Evolutionary conservation across 257 asterid species (phyloP).

Genomic region (Ophiorrhiza pumila): DNA sequence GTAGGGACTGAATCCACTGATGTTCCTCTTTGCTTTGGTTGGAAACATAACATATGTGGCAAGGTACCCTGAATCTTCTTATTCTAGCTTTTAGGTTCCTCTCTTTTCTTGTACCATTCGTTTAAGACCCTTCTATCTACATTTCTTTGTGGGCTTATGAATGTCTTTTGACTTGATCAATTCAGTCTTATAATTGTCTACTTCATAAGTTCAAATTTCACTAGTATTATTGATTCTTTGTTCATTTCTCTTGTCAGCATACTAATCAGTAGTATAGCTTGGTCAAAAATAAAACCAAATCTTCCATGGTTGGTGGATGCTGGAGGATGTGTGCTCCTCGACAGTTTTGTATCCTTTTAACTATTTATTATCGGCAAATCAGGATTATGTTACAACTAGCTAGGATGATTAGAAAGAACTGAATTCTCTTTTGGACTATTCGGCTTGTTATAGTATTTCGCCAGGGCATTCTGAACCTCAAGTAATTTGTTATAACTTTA

Average conservation of each 20-base stretch:
- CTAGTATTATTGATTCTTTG: not conserved
- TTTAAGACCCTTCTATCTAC: not conserved
- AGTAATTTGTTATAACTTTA: not conserved
- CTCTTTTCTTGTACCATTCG: not conserved
- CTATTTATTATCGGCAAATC: not conserved
- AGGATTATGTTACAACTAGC: not conserved
- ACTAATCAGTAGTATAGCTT: constrained; percentile 54
- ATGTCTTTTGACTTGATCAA: no score
- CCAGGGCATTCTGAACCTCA: not conserved
- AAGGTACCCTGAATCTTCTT: constrained; percentile 40
- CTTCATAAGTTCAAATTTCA: not conserved
- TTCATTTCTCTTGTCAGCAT: constrained; percentile 39
- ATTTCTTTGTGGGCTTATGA: not conserved
- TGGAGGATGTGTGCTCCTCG: constrained; percentile 64
- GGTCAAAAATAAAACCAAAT: constrained; percentile 57
- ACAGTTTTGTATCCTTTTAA: constrained; percentile 58
- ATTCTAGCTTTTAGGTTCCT: not conserved
- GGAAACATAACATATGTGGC: constrained; percentile 70
- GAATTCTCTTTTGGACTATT: not conserved
- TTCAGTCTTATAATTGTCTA: not conserved
- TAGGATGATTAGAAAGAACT: not conserved
- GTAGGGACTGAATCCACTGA: constrained; percentile 74
- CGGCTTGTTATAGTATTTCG: not conserved
- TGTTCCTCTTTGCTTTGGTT: constrained; percentile 73
- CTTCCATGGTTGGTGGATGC: constrained; percentile 81